Conservation (phyloP, 2,329 filamentous ascomycete genomes). For the Huntiella decipiens region DNA sequence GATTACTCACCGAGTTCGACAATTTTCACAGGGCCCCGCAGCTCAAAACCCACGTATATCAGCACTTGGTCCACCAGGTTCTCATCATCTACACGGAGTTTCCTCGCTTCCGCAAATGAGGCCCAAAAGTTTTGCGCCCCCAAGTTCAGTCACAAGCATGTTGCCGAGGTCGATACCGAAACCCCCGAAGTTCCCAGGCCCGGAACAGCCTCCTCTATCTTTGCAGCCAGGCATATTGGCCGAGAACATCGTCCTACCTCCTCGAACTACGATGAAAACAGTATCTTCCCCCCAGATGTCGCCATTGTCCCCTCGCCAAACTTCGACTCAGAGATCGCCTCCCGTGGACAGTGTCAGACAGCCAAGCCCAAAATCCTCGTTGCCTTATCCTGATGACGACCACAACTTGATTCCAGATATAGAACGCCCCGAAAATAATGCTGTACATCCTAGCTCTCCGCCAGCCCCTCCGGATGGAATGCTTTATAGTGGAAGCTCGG, state of each 20-base stretch:
- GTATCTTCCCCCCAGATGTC: no score
- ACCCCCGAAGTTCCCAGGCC: background rate
- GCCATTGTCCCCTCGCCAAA: background rate
- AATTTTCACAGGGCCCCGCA: no score
- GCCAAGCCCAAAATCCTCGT: background rate
- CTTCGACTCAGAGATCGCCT: background rate
- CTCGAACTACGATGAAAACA: background rate
- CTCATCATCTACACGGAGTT: no score
- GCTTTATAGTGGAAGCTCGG: no score
- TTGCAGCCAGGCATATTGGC: constrained; percentile 4
- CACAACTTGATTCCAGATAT: background rate
- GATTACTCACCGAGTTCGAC: no score
- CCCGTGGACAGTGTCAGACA: background rate
- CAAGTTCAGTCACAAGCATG: background rate
- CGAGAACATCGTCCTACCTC: background rate
- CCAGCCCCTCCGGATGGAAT: background rate
- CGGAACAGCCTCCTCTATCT: background rate
- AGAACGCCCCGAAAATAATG: background rate
- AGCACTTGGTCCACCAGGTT: no score
- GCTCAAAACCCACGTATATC: no score
- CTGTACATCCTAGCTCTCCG: background rate
- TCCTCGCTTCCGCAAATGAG: no score
- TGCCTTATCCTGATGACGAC: constrained; percentile 9
- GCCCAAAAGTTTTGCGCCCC: background rate
- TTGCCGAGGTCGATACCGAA: background rate